Evolutionary conservation across 805 yeast genomes (phyloP), one percentile per base, ranked within the genome.

Genomic region (Helenozyma rhizophorensis): DNA sequence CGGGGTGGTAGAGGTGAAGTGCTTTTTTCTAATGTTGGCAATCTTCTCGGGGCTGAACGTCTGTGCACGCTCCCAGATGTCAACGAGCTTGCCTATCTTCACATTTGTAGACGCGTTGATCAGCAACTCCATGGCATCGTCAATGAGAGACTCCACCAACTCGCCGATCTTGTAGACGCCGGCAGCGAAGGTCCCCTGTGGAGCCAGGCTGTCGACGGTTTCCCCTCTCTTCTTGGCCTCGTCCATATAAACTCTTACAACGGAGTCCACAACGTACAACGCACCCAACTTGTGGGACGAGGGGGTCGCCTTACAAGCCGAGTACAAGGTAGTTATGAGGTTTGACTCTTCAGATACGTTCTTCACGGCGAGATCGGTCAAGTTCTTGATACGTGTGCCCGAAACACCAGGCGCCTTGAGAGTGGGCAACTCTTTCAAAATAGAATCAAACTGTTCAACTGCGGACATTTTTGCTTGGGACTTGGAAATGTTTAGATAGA

Each of bases 351-450:
- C 58, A 53, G 64, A 60, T 36, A 83, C 82, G 57, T 87, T 76
- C 45, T 73, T 74, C 40, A 80, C 68, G 36, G 96, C 94, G 41
- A 84, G 57, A 36, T 84, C 83, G 28, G 90, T 84, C 54, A 89
- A 68, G 52, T 80, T 80, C 58, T 85, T 85, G 60, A 90, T 93
- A 65, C 96, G 87, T 35, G 95, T 79, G 27, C 97, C 97, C 18
- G 97, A 88, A 33, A 90, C 93, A 40, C 98, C 97, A 10, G 90
- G 90, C 11, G 96, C 76, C 60, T 80, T 82, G 48, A 83, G 62
- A 5, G 73, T 68, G 18, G 73, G 65, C 33, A 76, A 54, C 51
- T 74, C 79, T 43, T 65, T 68, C 37, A 74, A 58, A 21, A 66
- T 63, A 29, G 59, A 42, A 42, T 71, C 76, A 48, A 75, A 74